phyloP scores from a whole-genome alignment of 2,329 filamentous ascomycete species.

The Penicillium sp. region DNA sequence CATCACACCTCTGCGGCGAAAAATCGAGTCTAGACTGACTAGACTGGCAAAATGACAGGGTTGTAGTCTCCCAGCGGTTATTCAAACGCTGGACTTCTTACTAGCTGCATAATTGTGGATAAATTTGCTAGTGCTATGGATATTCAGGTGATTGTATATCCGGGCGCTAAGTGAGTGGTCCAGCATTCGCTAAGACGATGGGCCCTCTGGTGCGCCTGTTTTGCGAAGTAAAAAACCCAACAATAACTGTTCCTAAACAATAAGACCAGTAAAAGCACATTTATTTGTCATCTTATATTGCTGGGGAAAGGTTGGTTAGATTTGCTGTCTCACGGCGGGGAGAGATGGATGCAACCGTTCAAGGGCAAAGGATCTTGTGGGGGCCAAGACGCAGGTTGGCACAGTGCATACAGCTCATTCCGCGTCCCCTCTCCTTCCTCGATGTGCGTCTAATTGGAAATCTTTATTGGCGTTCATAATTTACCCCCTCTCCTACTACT shows the following conservation, averaged over 20 bases:
- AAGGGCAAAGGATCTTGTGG: not conserved
- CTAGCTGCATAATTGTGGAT: constrained; percentile 2
- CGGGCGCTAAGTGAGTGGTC: constrained; percentile 1
- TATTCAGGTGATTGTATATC: not conserved
- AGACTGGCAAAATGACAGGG: not conserved
- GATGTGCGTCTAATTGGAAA: not conserved
- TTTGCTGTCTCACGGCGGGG: too few relatives aligned
- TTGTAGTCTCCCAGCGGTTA: constrained; percentile 1
- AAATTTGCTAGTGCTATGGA: not conserved
- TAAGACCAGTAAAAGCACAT: too few relatives aligned
- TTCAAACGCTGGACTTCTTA: constrained; percentile 2
- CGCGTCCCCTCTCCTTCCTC: not conserved
- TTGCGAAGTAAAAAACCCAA: too few relatives aligned
- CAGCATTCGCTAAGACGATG: not conserved
- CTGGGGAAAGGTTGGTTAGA: too few relatives aligned
- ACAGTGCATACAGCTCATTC: not conserved
- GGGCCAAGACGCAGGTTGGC: not conserved
- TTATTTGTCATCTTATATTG: too few relatives aligned
- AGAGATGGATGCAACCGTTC: not conserved
- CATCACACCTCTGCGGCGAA: not conserved
- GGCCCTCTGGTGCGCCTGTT: not conserved
- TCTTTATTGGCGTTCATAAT: not conserved
- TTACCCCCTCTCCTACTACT: not conserved
- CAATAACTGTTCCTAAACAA: too few relatives aligned
- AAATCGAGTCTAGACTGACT: not conserved